These are phyloP conservation scores for Mycogone perniciosa DNA, from an alignment of 2,329 filamentous ascomycete genomes.

Conservation along the genomic window DNA sequence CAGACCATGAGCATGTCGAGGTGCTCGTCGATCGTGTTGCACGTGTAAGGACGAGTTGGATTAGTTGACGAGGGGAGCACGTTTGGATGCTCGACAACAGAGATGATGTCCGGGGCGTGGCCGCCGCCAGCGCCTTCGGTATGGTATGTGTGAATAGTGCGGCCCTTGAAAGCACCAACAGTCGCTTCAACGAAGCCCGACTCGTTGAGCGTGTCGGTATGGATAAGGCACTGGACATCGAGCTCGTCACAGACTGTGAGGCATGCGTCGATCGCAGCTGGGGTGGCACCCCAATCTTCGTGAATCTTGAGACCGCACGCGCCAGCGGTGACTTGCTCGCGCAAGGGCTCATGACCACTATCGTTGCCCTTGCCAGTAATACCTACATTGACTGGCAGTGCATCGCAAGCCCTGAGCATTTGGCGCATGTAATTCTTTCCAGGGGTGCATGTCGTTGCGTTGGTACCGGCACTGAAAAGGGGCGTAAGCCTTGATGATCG, in stretches of 20 bases:
- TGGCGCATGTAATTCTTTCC: conserved; percentile 74
- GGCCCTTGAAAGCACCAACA: conserved; percentile 73
- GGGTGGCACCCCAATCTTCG: conserved; percentile 92
- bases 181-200: conserved; percentile 95
- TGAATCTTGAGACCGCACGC: conserved; percentile 89
- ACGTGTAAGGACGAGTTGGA: conserved; percentile 82
- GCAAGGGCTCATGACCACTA: conserved; percentile 59
- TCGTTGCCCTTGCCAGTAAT: conserved; percentile 96
- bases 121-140: conserved; percentile 93
- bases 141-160: conserved; percentile 94
- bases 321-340: conserved; percentile 75
- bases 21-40: conserved; percentile 92
- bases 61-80: conserved; percentile 89
- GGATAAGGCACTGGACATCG: conserved; percentile 89
- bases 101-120: conserved; percentile 93
- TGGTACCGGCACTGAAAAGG: conserved; percentile 65
- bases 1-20: conserved; percentile 99
- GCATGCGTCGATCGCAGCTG: conserved; percentile 84
- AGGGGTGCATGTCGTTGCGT: conserved; percentile 89
- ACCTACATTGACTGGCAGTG: conserved; percentile 76
- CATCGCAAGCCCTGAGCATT: conserved; percentile 85
- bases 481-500: neutral
- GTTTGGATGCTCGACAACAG: conserved; percentile 80
- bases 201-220: conserved; percentile 94
- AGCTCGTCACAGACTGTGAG: conserved; percentile 80